Evolutionary conservation across 2,329 filamentous ascomycete genomes (phyloP).

Genomic region (Coleophoma cylindrospora): DNA sequence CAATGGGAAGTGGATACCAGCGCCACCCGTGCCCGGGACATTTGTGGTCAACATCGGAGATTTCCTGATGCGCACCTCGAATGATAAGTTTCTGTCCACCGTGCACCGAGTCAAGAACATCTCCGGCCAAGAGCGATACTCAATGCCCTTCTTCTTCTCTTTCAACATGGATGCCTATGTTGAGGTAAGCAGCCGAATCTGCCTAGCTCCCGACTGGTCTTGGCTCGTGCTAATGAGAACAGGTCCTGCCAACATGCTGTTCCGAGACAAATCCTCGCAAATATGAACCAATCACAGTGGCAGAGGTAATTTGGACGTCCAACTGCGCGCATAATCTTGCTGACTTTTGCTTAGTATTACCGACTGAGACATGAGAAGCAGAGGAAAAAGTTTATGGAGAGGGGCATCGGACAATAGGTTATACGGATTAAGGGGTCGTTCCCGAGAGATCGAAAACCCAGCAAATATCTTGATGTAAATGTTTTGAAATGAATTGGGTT

Average conservation of each 20-base stretch:
- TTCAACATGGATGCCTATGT: constrained; percentile 33
- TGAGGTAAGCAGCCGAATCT: neutral
- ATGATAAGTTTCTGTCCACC: constrained; percentile 72
- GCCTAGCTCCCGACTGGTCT: too few species aligned
- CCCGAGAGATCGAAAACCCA: too few species aligned
- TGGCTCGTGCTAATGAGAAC: neutral
- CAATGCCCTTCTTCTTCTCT: constrained; percentile 81
- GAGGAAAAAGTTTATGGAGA: neutral
- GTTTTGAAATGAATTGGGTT: too few species aligned
- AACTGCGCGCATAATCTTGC: neutral
- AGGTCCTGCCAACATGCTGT: neutral
- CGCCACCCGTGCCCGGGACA: constrained; percentile 33
- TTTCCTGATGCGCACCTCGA: constrained; percentile 71
- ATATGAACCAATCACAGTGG: neutral
- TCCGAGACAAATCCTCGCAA: neutral
- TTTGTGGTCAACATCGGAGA: constrained; percentile 42
- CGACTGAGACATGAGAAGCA: neutral
- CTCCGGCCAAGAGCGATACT: constrained; percentile 67
- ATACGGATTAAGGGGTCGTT: too few species aligned
- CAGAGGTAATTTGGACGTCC: neutral
- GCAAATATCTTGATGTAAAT: too few species aligned
- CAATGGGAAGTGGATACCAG: constrained; percentile 35
- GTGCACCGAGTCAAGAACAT: constrained; percentile 74
- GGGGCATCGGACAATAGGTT: neutral
- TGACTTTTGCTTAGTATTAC: neutral